phyloP scores from a whole-genome alignment of 2,329 filamentous ascomycete species.

The Fusarium lyarnte region DNA sequence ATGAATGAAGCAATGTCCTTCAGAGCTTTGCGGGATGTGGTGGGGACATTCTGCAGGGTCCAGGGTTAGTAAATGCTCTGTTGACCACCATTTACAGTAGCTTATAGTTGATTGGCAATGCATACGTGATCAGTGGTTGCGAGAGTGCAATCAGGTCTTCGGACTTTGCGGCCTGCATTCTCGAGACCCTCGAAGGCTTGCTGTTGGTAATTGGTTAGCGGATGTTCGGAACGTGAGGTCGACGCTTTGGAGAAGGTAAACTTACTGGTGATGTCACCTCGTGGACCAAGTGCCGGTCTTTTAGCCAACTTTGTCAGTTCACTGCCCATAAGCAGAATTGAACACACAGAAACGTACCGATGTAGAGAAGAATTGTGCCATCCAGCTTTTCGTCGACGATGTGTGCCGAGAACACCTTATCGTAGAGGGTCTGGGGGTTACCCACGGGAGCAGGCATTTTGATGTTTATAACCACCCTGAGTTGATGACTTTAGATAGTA shows the following conservation, averaged over 20 bases:
- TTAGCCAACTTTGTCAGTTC: constrained; percentile 18
- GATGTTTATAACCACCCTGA: constrained; percentile 37
- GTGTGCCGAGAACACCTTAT: constrained; percentile 96
- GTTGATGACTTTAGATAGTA: not conserved
- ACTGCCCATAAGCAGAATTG: not conserved
- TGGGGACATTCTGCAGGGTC: constrained; percentile 83
- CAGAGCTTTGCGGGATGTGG: constrained; percentile 87
- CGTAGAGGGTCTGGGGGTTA: constrained; percentile 87
- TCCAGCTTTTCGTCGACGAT: constrained; percentile 96
- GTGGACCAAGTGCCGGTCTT: constrained; percentile 94
- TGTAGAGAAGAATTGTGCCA: constrained; percentile 92
- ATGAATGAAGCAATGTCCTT: constrained; percentile 96
- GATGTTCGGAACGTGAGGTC: constrained; percentile 7
- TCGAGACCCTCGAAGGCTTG: constrained; percentile 97
- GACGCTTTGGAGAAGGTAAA: constrained; percentile 25
- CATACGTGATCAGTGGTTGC: constrained; percentile 96
- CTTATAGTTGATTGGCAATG: constrained; percentile 31
- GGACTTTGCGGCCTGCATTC: constrained; percentile 87
- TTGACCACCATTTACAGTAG: not conserved
- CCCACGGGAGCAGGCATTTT: constrained; percentile 80
- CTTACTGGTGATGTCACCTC: constrained; percentile 96
- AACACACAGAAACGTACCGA: constrained; percentile 67
- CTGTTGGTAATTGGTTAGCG: constrained; percentile 53
- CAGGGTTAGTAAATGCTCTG: constrained; percentile 25
- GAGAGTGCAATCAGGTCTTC: constrained; percentile 95